phyloP scores from a whole-genome alignment of 2,329 filamentous ascomycete species.

The Xylariaceae sp. region DNA sequence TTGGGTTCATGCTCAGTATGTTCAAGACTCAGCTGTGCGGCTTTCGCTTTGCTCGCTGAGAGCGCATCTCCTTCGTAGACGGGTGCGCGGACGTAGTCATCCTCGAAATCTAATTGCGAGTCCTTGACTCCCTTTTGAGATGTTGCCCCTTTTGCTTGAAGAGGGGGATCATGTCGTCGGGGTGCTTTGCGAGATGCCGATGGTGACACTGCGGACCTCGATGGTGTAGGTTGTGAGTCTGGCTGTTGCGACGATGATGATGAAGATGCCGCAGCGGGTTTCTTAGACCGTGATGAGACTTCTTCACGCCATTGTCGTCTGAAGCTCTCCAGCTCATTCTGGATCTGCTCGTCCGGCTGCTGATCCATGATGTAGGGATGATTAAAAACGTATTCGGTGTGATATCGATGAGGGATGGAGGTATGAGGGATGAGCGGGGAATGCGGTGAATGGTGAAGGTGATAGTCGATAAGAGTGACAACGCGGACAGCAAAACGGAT shows the following conservation, averaged over 20 bases:
- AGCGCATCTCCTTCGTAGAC: conserved; percentile 32
- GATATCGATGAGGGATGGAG: background rate
- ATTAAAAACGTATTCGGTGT: background rate
- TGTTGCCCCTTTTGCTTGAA: conserved; percentile 19
- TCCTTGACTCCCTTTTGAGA: conserved; percentile 16
- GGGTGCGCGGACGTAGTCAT: conserved; percentile 29
- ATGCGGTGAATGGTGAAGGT: background rate
- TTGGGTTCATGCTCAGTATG: conserved; percentile 17
- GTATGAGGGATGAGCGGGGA: background rate
- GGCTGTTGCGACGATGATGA: background rate
- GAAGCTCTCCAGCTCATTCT: conserved; percentile 78
- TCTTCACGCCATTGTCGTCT: conserved; percentile 82
- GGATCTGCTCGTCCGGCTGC: conserved; percentile 34
- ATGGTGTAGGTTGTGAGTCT: conserved; percentile 17
- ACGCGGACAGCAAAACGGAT: too few species aligned
- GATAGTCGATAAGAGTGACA: background rate
- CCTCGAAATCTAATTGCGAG: conserved; percentile 30
- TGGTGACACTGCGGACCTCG: conserved; percentile 10
- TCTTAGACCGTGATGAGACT: conserved; percentile 46
- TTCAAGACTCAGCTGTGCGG: conserved; percentile 18
- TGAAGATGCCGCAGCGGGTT: conserved; percentile 20
- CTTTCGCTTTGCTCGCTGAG: conserved; percentile 8
- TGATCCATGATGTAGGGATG: conserved; percentile 23
- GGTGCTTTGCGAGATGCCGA: conserved; percentile 18
- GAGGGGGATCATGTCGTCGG: conserved; percentile 14